These are phyloP conservation scores for Ilyonectria sp. DNA, from an alignment of 2,329 filamentous ascomycete species.

Conservation along the genomic window DNA sequence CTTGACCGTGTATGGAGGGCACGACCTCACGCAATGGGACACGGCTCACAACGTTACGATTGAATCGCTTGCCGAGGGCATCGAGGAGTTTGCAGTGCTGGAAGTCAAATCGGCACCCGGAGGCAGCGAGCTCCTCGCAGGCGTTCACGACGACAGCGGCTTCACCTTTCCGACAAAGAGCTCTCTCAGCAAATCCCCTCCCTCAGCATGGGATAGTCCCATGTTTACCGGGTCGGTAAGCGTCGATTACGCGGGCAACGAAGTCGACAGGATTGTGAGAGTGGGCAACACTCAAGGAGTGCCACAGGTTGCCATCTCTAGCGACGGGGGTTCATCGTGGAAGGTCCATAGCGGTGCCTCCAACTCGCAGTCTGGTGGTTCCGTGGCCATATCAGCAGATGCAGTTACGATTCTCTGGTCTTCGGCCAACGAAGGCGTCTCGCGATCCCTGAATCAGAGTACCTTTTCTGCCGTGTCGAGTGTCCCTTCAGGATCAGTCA, in stretches of 20 bases:
- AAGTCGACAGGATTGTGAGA: constrained; percentile 62
- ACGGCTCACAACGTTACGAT: constrained; percentile 63
- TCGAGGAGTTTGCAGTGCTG: constrained; percentile 68
- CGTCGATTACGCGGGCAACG: constrained; percentile 66
- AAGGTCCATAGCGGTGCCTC: constrained; percentile 61
- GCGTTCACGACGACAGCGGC: constrained; percentile 66
- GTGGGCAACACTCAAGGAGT: constrained; percentile 62
- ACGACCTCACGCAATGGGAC: constrained; percentile 70
- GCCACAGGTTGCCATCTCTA: constrained; percentile 64
- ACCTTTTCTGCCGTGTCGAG: constrained; percentile 61
- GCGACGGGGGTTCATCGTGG: constrained; percentile 66
- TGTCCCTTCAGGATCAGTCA: constrained; percentile 61
- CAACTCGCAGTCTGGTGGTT: constrained; percentile 59
- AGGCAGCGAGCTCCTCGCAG: constrained; percentile 66
- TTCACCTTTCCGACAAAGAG: constrained; percentile 61
- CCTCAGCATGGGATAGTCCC: constrained; percentile 63
- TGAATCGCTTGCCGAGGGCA: constrained; percentile 66
- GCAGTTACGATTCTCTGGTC: constrained; percentile 66
- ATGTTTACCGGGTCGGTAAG: constrained; percentile 61
- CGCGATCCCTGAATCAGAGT: constrained; percentile 54
- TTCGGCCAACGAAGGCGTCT: constrained; percentile 58
- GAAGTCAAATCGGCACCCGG: constrained; percentile 64
- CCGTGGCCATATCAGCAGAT: constrained; percentile 65
- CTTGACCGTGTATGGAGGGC: constrained; percentile 67
- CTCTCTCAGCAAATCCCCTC: constrained; percentile 59